Base-by-base conservation (phyloP, 495 filamentous ascomycete genomes). In the Paragyromitra xinjiangensis region DNA sequence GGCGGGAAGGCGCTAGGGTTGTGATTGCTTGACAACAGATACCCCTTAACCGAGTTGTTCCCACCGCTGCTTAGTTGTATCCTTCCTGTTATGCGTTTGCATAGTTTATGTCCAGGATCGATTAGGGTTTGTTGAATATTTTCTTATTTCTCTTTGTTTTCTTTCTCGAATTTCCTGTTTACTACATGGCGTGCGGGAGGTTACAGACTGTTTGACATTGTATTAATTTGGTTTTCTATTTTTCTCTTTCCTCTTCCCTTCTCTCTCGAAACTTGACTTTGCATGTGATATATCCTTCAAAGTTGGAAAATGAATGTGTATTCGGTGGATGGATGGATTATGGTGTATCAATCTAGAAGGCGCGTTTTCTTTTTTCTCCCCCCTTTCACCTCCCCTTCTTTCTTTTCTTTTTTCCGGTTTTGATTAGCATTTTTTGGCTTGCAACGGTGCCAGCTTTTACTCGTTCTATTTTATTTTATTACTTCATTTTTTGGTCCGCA, bases 1-100 rank as follows among this genome's bases (percentile, higher is more conserved):
- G 95, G 67, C 97, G 97, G 81, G 95, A 99, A 82, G 95, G 95
- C 6, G 94, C 95, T 22, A 88, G 95, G 80, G 90, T 93, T 39
- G 86, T 93, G 48, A 88, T 93, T 63, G 64, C 78, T 6, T 80
- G 44, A 80, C 16, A 37, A 44, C 56, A 5, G 7, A 6, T 16
- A 40, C 9, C 22, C 0, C 16, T 44, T 19, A 40, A 26, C 24
- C 37, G 22, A 39, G 39, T 53, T 58, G 2, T 64, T 44, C n/a
- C 50, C 29, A 26, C 16, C 34, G 39, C 53, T 45, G n/a, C 39
- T 9, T 19, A 9, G 39, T 6, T 2, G 5, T n/a, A 8, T 40
- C 24, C 16, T 37, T 37, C 48, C 45, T 48, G 62, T 55, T 64
- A 63, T 64, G 61, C 48, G 29, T 67, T 39, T 19, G 53, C 58